Conservation (phyloP, 2,329 filamentous ascomycete species). For the Aspergillus felis region DNA sequence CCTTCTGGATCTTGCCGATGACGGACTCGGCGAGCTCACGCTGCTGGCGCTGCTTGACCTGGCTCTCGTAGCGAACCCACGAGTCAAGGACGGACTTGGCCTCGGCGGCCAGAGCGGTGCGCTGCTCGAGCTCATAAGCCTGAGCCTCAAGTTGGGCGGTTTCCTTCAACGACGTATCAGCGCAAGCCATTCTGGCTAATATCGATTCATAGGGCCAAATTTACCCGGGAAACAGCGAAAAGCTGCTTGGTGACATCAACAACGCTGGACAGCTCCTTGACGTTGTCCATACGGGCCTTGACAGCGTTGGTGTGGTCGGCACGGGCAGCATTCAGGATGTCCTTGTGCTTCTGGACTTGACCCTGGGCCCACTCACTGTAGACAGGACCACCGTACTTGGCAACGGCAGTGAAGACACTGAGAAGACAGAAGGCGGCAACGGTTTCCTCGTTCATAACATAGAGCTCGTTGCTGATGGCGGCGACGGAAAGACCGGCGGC, state of each 20-base stretch:
- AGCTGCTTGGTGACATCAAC: constrained; percentile 96
- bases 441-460: constrained; percentile 98
- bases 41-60: constrained; percentile 99
- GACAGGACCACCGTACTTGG: constrained; percentile 87
- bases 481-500: constrained; percentile 86
- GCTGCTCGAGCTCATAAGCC: constrained; percentile 96
- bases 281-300: constrained; percentile 87
- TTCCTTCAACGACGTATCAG: constrained; percentile 57
- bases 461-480: constrained; percentile 98
- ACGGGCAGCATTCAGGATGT: constrained; percentile 89
- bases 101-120: constrained; percentile 85
- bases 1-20: constrained; percentile 98
- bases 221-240: constrained; percentile 96
- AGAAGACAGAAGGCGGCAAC: constrained; percentile 90
- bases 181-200: neutral
- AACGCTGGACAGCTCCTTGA: constrained; percentile 89
- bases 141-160: constrained; percentile 93
- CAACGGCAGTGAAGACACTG: constrained; percentile 86
- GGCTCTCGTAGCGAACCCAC: constrained; percentile 97
- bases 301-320: constrained; percentile 94
- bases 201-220: neutral
- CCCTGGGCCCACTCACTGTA: constrained; percentile 90
- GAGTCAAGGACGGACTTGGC: constrained; percentile 95
- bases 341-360: constrained; percentile 88
- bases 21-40: constrained; percentile 87